These are phyloP conservation scores for Phytopythium mirpurense DNA, from an alignment of 352 stramenopile genomes.

Conservation along the genomic window DNA sequence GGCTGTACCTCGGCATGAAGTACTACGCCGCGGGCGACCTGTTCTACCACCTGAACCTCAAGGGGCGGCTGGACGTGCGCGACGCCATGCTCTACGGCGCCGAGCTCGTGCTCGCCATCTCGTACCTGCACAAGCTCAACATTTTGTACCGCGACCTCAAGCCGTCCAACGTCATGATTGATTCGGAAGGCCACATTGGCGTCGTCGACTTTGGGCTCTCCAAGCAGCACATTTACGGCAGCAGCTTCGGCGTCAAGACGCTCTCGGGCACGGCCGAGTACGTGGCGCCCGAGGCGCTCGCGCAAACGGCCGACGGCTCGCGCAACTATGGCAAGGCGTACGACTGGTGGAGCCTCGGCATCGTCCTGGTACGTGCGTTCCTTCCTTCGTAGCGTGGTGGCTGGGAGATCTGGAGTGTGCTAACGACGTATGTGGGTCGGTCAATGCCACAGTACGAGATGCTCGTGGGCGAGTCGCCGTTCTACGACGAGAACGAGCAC, in stretches of 20 bases:
- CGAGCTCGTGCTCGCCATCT: constrained; percentile 86
- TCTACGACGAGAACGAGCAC: constrained; percentile 88
- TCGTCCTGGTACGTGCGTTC: constrained; percentile 68
- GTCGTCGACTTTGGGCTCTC: constrained; percentile 87
- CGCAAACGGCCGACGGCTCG: constrained; percentile 72
- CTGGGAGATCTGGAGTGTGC: constrained; percentile 5
- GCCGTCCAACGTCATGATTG: constrained; percentile 88
- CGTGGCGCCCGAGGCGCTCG: constrained; percentile 77
- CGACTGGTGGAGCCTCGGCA: constrained; percentile 87
- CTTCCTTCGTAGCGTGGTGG: no score
- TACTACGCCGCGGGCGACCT: constrained; percentile 86
- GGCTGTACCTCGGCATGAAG: constrained; percentile 88
- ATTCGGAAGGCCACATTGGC: constrained; percentile 83
- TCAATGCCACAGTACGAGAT: constrained; percentile 91
- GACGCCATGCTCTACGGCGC: constrained; percentile 74
- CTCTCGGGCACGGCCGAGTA: constrained; percentile 85
- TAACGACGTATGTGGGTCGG: no score
- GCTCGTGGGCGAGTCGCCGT: constrained; percentile 80
- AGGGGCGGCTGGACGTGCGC: constrained; percentile 52
- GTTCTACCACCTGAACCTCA: constrained; percentile 88
- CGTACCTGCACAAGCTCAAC: constrained; percentile 87
- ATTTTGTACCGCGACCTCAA: constrained; percentile 88
- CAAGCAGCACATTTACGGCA: constrained; percentile 87
- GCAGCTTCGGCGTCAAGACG: constrained; percentile 81
- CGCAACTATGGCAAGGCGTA: constrained; percentile 87